phyloP scores from a whole-genome alignment of 768 basidiomycete genomes.

The Artomyces pyxidatus region DNA sequence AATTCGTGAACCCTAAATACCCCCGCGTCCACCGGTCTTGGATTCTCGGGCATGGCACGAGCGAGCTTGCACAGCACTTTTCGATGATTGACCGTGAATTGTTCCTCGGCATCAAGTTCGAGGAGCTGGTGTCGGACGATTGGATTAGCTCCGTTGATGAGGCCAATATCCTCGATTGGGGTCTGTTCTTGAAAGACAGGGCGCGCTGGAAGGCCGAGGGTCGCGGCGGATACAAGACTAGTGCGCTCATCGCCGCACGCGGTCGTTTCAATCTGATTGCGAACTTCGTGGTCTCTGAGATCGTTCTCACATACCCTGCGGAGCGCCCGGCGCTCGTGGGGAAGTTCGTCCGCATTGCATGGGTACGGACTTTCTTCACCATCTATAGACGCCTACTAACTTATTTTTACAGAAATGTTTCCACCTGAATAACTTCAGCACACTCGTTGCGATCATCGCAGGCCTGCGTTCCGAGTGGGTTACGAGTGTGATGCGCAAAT shows the following conservation, averaged over 20 bases:
- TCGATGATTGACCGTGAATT: conserved; percentile 85
- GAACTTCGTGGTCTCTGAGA: conserved; percentile 74
- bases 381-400: conserved; percentile 1
- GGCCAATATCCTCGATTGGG: conserved; percentile 76
- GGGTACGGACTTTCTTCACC: conserved; percentile 40
- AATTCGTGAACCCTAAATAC: neutral
- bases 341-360: conserved; percentile 83
- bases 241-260: conserved; percentile 63
- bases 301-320: conserved; percentile 61
- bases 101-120: conserved; percentile 78
- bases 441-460: conserved; percentile 70
- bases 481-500: conserved; percentile 53
- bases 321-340: conserved; percentile 58
- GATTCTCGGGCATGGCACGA: conserved; percentile 54
- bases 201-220: conserved; percentile 59
- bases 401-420: conserved; percentile 61
- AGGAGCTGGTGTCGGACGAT: conserved; percentile 74
- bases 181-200: conserved; percentile 69
- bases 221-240: conserved; percentile 51
- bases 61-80: conserved; percentile 66
- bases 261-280: conserved; percentile 81
- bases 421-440: conserved; percentile 65
- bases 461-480: conserved; percentile 70
- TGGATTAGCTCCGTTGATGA: conserved; percentile 55
- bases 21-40: conserved; percentile 58